phyloP scores from a whole-genome alignment of 208 protist species.

The Tritrichomonas foetus region DNA sequence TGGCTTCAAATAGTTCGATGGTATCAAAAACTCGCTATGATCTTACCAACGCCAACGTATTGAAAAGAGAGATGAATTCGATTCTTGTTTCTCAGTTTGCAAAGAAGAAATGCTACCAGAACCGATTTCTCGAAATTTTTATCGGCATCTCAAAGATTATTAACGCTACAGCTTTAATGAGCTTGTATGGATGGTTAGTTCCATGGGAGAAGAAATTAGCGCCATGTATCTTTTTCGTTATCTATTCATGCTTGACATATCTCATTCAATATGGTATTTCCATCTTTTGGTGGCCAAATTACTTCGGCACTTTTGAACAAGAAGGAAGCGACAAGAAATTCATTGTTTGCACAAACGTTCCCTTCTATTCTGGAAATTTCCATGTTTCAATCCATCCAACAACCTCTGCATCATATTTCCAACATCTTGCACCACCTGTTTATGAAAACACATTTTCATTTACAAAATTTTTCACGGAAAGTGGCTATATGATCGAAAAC shows the following conservation, averaged over 20 bases:
- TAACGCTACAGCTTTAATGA: neutral
- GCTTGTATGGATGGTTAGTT: neutral
- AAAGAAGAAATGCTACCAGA: neutral
- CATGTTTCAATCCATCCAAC: neutral
- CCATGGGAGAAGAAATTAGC: neutral
- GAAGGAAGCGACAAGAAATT: neutral
- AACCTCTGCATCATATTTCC: neutral
- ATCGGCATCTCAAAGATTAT: neutral
- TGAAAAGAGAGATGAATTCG: neutral
- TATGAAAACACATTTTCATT: neutral
- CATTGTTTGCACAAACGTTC: neutral
- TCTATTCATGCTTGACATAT: neutral
- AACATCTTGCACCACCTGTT: neutral
- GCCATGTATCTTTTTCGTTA: neutral
- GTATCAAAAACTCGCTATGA: too few relatives aligned
- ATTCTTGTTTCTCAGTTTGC: neutral
- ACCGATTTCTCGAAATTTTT: neutral
- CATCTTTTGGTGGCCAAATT: neutral
- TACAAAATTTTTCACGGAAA: constrained; percentile 18
- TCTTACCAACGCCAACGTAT: neutral
- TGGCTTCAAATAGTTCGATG: too few relatives aligned
- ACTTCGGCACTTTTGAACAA: neutral
- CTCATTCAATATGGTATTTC: neutral
- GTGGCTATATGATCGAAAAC: neutral
- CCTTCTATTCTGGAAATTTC: constrained; percentile 5